Conservation (phyloP, 2,329 filamentous ascomycete genomes). For the Fusarium odoratissimum region DNA sequence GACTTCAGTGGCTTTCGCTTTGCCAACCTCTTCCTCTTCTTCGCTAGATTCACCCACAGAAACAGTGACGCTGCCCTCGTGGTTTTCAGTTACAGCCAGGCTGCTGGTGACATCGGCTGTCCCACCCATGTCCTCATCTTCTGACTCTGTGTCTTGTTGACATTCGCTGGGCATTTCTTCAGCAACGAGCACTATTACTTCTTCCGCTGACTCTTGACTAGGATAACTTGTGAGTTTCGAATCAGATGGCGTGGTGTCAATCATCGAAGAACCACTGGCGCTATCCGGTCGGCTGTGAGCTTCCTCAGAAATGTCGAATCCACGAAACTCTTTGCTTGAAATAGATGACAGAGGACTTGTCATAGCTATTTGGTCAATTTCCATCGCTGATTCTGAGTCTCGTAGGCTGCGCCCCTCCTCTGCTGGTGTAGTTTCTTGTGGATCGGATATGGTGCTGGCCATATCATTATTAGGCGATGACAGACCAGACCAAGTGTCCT, state of each 20-base stretch:
- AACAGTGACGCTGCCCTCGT: neutral
- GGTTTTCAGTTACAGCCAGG: neutral
- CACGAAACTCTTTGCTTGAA: constrained; percentile 21
- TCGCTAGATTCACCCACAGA: neutral
- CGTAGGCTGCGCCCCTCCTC: neutral
- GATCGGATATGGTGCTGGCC: neutral
- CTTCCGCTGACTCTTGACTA: neutral
- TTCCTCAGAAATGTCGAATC: constrained; percentile 3
- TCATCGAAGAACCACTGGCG: neutral
- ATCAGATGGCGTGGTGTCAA: neutral
- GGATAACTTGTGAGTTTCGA: constrained; percentile 1
- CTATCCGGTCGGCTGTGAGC: neutral
- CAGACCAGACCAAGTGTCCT: constrained; percentile 37
- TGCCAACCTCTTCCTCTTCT: neutral
- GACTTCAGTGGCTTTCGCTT: neutral
- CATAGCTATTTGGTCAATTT: neutral
- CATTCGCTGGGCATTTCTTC: neutral
- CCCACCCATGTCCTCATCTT: constrained; percentile 7
- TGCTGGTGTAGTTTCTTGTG: neutral
- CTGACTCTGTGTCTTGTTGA: neutral
- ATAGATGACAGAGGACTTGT: constrained; percentile 36
- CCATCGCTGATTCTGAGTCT: neutral
- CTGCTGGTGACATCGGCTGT: neutral
- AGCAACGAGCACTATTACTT: neutral
- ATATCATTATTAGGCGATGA: constrained; percentile 17